These are phyloP conservation scores for Coemansia sp. DNA, from an alignment of 192 early-diverging fungal species.

Conservation along the genomic window DNA sequence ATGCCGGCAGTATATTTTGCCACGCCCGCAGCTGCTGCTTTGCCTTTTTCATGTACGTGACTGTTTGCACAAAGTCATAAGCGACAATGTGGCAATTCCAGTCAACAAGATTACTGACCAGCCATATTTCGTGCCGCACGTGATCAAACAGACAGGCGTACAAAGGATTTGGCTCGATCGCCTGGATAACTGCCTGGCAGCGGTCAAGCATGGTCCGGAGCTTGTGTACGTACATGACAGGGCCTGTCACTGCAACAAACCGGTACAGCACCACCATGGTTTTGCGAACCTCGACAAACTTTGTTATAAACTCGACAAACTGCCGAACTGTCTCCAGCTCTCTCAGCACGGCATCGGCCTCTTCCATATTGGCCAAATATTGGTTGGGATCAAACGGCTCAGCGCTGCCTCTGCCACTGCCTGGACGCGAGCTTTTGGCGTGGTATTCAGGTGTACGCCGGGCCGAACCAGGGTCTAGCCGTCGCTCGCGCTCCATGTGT, in stretches of 20 bases:
- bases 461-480: neutral
- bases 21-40: constrained; percentile 30
- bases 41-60: constrained; percentile 36
- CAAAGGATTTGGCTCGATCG: constrained; percentile 26
- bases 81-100: constrained; percentile 39
- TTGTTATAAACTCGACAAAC: constrained; percentile 37
- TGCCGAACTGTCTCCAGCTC: constrained; percentile 37
- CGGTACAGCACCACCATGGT: constrained; percentile 53
- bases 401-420: neutral
- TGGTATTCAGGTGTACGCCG: constrained; percentile 4
- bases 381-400: constrained; percentile 39
- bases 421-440: neutral
- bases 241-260: constrained; percentile 45
- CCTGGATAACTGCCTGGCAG: constrained; percentile 24
- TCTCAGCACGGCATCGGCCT: constrained; percentile 31
- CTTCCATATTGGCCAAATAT: constrained; percentile 28
- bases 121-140: constrained; percentile 34
- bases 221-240: constrained; percentile 36
- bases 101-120: constrained; percentile 35
- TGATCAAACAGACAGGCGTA: constrained; percentile 36
- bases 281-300: constrained; percentile 50
- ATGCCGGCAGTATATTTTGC: constrained; percentile 23
- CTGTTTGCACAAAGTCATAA: constrained; percentile 41
- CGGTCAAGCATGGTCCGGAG: constrained; percentile 33
- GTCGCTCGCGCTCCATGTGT: neutral